Evolutionary conservation across 2,329 filamentous ascomycete species (phyloP), one percentile per base, ranked within the genome.

Genomic region (Talaromyces islandicus): DNA sequence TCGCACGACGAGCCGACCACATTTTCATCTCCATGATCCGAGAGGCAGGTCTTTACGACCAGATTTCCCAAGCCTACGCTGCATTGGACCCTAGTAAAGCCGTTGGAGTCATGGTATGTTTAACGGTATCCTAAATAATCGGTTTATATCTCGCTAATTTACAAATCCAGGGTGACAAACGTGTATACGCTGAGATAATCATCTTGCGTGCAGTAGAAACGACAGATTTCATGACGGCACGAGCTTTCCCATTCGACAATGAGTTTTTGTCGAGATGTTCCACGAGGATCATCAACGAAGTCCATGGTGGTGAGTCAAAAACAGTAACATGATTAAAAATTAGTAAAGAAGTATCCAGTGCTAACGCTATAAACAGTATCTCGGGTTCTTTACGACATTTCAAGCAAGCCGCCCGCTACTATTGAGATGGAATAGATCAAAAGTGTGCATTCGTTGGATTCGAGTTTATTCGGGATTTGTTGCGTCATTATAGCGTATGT

Each of bases 251-350:
- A 51, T 90, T 90, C 67, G 78, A 83, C 56, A 81, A 81, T 62
- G 77, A 80, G 24, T 85, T 91, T 67, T 77, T 92, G 63, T 84
- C 85, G 74, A 78, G 78, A 61, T 85, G 92, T 32, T 82, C 82
- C 46, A 82, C 80, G 17, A 79, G 86, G 62, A 92, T 92, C 67
- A 84, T 89, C 60, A 93, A 91, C 68, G 86, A 91, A 75, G 88
- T 92, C 0, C 80, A 88, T 50, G 89, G 89, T 6, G 19, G 43
- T 46, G 24, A 46, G 43, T 46, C 24, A 24, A 11, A 21, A 41
- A 46, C 4, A 38, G 35, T 24, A 24, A 10, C 41, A 9, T 5
- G n/a, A 11, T 10, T 21, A 3, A 11, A 5, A 10, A 6, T 2
- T 19, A 7, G 2, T 24, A 3, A 27, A 12, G n/a, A n/a, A 3